Conservation (phyloP, 768 basidiomycete species). For the Pulveroboletus sp. region DNA sequence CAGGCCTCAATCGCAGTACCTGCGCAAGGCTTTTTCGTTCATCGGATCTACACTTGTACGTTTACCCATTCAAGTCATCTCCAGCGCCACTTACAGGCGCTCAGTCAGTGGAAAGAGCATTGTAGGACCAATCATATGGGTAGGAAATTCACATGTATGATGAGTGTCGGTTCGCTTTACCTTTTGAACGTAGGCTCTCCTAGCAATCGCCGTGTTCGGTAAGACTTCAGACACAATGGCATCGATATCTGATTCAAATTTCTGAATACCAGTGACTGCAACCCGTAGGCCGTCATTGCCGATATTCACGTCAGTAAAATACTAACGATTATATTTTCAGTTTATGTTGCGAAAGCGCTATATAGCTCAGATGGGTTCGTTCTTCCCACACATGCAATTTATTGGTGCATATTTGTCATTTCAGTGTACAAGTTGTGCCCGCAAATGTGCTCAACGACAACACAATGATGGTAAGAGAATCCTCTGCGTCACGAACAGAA, state of each 20-base stretch:
- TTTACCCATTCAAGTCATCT: background rate
- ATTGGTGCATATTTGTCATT: background rate
- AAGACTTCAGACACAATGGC: too few relatives aligned
- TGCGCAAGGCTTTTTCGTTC: conserved; percentile 1
- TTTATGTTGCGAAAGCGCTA: background rate
- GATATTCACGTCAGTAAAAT: background rate
- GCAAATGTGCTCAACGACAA: background rate
- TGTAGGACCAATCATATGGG: background rate
- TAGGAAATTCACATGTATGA: background rate
- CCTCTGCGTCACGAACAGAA: background rate
- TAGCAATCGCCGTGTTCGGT: background rate
- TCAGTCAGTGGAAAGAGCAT: conserved; percentile 2
- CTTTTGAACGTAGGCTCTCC: background rate
- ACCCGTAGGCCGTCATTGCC: background rate
- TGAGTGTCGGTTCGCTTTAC: background rate
- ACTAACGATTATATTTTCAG: background rate
- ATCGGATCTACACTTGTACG: conserved; percentile 3
- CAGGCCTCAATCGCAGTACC: background rate
- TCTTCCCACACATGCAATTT: background rate
- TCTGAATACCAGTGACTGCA: background rate
- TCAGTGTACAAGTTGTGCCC: background rate
- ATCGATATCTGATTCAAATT: background rate
- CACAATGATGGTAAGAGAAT: background rate
- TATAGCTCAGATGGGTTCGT: background rate
- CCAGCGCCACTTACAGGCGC: background rate